phyloP scores from a whole-genome alignment of 2,329 filamentous ascomycete species.

The Xylaria sp. region DNA sequence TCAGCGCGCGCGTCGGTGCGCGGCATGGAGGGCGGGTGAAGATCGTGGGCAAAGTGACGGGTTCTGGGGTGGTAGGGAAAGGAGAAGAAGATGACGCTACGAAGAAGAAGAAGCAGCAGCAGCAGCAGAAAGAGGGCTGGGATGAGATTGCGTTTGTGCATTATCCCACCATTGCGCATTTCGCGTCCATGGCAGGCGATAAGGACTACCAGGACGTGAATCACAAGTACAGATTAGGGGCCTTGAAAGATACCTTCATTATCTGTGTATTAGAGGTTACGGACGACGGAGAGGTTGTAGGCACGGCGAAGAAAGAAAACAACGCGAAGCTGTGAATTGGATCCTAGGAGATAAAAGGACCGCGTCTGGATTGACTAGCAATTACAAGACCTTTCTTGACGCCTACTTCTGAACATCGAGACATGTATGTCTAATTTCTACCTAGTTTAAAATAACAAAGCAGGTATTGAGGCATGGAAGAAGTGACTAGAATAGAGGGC shows the following conservation, averaged over 20 bases:
- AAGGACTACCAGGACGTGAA: conserved; percentile 45
- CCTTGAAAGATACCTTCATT: conserved; percentile 45
- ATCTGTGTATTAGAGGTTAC: conserved; percentile 44
- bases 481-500: neutral
- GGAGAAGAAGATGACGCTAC: neutral
- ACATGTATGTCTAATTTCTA: neutral
- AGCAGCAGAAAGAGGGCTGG: conserved; percentile 56
- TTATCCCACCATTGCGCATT: conserved; percentile 71
- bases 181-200: conserved; percentile 61
- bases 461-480: no score
- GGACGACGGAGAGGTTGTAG: conserved; percentile 38
- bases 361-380: neutral
- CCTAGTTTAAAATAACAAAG: neutral
- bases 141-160: conserved; percentile 73
- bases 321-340: conserved; percentile 6
- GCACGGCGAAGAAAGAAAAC: conserved; percentile 1
- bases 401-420: neutral
- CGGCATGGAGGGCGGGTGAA: conserved; percentile 69
- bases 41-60: conserved; percentile 68
- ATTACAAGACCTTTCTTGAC: no score
- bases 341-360: neutral
- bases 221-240: conserved; percentile 39
- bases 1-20: conserved; percentile 60
- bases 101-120: neutral
- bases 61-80: conserved; percentile 15